Conservation (phyloP, 306 rosid genomes). For the Prunus mume region DNA sequence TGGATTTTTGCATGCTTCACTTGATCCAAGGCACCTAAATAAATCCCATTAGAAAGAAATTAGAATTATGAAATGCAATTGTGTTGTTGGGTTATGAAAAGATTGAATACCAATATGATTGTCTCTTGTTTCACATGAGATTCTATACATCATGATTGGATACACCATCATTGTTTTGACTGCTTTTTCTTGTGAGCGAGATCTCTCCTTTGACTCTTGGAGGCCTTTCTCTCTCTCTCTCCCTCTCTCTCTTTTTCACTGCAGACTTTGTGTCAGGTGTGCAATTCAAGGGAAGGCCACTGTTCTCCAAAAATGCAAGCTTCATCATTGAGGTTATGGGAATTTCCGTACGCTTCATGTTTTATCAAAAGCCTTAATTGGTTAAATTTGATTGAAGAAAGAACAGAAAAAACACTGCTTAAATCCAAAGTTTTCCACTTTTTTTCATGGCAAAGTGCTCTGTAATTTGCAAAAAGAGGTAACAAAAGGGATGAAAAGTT, state of each 20-base stretch:
- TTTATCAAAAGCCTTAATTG: not conserved
- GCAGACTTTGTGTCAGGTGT: not conserved
- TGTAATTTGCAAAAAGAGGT: not conserved
- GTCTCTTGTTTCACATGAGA: constrained; percentile 48
- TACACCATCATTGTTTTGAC: constrained; percentile 79
- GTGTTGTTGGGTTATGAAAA: constrained; percentile 3
- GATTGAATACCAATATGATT: constrained; percentile 38
- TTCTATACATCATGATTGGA: constrained; percentile 56
- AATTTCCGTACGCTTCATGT: not conserved
- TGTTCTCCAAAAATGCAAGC: not conserved
- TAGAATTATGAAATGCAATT: not conserved
- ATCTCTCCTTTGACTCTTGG: constrained; percentile 52
- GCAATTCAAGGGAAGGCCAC: constrained; percentile 16
- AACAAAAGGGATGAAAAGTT: constrained; percentile 7
- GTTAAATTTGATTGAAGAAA: not conserved
- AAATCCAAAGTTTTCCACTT: constrained; percentile 8
- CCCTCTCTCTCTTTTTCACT: not conserved
- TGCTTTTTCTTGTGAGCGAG: constrained; percentile 53
- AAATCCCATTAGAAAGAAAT: constrained; percentile 11
- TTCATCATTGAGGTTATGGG: not conserved
- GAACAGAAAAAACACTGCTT: not conserved
- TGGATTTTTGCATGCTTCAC: constrained; percentile 55
- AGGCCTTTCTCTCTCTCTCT: not conserved
- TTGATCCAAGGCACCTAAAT: constrained; percentile 49
- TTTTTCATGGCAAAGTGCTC: not conserved